Evolutionary conservation across 2,329 filamentous ascomycete species (phyloP).

Genomic region (Coniella lustricola): DNA sequence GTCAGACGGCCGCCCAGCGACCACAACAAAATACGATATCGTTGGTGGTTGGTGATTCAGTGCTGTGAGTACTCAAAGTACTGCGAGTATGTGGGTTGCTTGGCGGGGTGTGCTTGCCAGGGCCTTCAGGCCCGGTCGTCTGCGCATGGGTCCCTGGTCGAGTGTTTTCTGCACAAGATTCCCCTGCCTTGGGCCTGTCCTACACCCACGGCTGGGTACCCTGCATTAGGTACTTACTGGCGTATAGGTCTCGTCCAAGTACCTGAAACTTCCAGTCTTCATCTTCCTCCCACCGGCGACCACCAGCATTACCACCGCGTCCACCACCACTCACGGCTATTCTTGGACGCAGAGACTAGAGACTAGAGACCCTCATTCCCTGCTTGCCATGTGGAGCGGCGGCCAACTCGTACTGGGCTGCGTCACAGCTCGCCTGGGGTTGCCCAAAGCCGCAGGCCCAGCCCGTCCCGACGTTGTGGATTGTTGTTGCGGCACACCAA

Average conservation of each 20-base stretch:
- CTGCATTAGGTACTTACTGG: too few relatives aligned
- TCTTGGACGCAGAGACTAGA: slow-evolving; percentile 4
- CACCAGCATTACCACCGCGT: background rate
- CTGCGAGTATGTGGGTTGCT: too few relatives aligned
- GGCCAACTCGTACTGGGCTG: slow-evolving; percentile 2
- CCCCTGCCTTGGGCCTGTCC: too few relatives aligned
- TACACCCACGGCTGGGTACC: too few relatives aligned
- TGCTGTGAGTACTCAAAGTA: too few relatives aligned
- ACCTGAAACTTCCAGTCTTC: too few relatives aligned
- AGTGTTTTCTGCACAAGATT: too few relatives aligned
- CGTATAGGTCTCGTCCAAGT: too few relatives aligned
- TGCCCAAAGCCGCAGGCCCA: background rate
- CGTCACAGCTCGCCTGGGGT: slow-evolving; percentile 8
- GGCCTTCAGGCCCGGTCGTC: too few relatives aligned
- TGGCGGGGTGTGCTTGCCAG: too few relatives aligned
- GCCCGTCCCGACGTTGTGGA: slow-evolving; percentile 8
- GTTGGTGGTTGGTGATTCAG: too few relatives aligned
- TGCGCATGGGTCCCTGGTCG: too few relatives aligned
- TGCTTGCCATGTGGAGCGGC: slow-evolving; percentile 14
- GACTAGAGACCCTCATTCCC: slow-evolving; percentile 4
- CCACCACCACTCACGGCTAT: background rate
- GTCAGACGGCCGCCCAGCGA: background rate
- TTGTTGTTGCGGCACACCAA: slow-evolving; percentile 3
- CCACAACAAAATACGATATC: background rate
- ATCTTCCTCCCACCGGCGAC: background rate